Percentiles rank a stretch among this genome's conserved stretches.
phyloP scores from a whole-genome alignment of 306 rosid species.

The Casuarina glauca region DNA sequence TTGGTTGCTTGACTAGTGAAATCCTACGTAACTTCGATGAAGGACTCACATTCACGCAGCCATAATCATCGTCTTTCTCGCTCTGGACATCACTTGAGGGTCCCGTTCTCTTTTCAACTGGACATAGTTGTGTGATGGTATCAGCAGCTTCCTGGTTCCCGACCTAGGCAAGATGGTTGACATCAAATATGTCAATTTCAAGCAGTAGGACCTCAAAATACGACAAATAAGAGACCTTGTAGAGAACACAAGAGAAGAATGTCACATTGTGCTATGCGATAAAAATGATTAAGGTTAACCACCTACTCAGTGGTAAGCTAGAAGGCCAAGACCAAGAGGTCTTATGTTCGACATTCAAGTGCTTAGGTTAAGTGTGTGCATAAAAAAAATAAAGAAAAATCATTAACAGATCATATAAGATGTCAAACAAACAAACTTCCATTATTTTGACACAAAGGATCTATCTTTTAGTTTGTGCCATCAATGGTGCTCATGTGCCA shows the following conservation, averaged over 20 bases:
- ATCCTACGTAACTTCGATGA: conserved; percentile 54
- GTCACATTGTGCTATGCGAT: background rate
- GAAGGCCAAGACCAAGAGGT: no score
- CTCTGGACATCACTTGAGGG: conserved; percentile 29
- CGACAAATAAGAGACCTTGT: background rate
- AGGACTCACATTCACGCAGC: conserved; percentile 47
- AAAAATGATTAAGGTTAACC: background rate
- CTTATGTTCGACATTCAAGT: no score
- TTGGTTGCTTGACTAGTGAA: conserved; percentile 42
- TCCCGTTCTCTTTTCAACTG: conserved; percentile 31
- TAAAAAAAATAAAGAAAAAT: no score
- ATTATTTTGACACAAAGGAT: background rate
- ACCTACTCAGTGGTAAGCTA: no score
- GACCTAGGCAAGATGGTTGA: conserved; percentile 38
- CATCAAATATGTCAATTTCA: conserved; percentile 7
- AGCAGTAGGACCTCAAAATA: background rate
- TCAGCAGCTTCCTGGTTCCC: conserved; percentile 61
- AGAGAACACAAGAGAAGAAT: background rate
- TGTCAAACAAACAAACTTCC: background rate
- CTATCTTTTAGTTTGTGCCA: background rate
- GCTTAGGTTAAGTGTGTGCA: no score
- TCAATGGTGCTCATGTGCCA: background rate
- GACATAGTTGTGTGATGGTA: conserved; percentile 31
- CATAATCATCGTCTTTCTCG: conserved; percentile 23
- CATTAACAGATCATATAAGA: no score